Evolutionary conservation across 2,329 filamentous ascomycete genomes (phyloP), one percentile per base, ranked within the genome.

Genomic region (Trichoderma brevicompactum): DNA sequence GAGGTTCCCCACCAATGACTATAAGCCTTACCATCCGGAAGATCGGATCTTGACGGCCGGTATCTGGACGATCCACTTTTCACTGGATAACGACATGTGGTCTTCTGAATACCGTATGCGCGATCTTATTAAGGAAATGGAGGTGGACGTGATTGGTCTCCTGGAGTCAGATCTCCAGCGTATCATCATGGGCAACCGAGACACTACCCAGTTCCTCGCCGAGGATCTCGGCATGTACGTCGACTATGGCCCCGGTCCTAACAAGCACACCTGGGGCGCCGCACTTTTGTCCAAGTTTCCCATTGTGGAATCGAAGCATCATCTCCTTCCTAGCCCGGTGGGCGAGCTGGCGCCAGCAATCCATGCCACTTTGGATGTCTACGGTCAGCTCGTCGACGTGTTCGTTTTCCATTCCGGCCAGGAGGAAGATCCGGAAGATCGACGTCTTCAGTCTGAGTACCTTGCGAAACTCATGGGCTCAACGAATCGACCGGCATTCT

Each of bases 101-200:
- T 94, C 92, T 9, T 97, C 94, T 0, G 95, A 99, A 78, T 88
- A 91, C 72, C 93, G 95, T 68, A 96, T 97, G 88, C 90, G 92
- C 66, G 90, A 97, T 80, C 83, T 96, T 13, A 89, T 97, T 78
- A 89, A 92, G 74, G 95, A 98, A 73, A 82, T 97, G n/a, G 95
- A 99, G 78, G 81, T 99, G n/a, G 95, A 99, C 74, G 92, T 99
- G 5, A 86, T 99, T 53, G 95, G 95, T n/a, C 85, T 99, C 19
- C 85, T 99, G 0, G 95, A 99, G 78, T 91, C 90, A 0, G 95
- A 99, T 75, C 85, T 92, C 41, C 95, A 99, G 80, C 92, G 94
- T 71, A 97, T 99, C 79, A 99, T 99, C 82, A 99, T 98, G 95
- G 95, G 95, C 73, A 99, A 98, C 80, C 91, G 95, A 70, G 95